Evolutionary conservation across 345 rosid genomes (phyloP), one percentile per base, ranked within the genome.

Genomic region (Crucihimalaya himalaica): DNA sequence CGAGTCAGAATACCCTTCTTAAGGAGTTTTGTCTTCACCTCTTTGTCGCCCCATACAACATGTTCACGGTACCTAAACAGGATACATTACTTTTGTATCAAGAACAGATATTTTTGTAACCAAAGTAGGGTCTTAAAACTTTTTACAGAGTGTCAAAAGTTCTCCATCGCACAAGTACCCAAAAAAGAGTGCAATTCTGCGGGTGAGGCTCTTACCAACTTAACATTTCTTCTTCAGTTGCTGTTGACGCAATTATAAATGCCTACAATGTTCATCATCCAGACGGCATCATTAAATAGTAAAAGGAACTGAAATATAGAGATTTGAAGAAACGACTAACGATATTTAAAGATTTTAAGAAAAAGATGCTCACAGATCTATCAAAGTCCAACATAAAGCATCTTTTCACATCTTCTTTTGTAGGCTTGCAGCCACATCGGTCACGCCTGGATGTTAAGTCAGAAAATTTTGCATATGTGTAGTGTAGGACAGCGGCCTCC

Each of bases 381-480:
- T 95, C 98, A 60, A 95, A 90, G 68, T 95, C 98, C 87, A 92
- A 80, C 97, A 92, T 95, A 81, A 90, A 95, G 83, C 99, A 95
- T 81, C 98, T 85, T 84, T 95, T 95, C 55, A 95, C 96, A 67
- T 89, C 98, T 72, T 90, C 99, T 83, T 87, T 89, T 11, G 97
- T 95, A 52, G 97, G 98, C 82, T 95, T 95, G 89, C 99, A 95
- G 77, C 96, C 97, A 82, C 99, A 95, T 5, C 94, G 86, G 66
- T 90, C 94, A 74, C 90, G 94, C 70, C 99, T 86, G 32, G 98
- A 88, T 69, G 97, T 95, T 81, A 95, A 78, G 81, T 92, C 99
- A 15, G 97, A 95, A 74, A 86, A 92, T 80, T 88, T 87, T 58
- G 99, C 84, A 76, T 95, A 95, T 6, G 99, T 90, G 77, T 90